Evolutionary conservation across 2,329 filamentous ascomycete genomes (phyloP).

Genomic region (Venturia effusa): DNA sequence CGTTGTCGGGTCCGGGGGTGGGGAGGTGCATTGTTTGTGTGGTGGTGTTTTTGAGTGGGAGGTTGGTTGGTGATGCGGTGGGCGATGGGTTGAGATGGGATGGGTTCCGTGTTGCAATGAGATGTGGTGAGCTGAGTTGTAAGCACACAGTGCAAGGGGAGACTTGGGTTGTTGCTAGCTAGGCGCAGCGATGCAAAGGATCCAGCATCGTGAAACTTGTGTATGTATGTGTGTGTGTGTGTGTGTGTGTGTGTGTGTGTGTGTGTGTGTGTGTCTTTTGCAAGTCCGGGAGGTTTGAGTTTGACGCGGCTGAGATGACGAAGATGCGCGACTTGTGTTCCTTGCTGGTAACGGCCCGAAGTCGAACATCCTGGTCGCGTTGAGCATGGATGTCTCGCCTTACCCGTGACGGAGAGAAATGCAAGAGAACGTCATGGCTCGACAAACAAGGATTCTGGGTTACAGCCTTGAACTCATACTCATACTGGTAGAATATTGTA

Average conservation of each 20-base stretch:
- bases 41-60: no score
- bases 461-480: no score
- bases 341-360: background rate
- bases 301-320: background rate
- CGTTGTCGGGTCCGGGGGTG: slow-evolving; percentile 17
- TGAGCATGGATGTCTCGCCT: no score
- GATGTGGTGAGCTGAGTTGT: background rate
- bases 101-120: background rate
- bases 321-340: background rate
- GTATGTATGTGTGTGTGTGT: no score
- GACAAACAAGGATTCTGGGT: background rate
- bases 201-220: background rate
- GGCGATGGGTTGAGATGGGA: background rate
- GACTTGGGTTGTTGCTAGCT: background rate
- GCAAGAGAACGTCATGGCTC: background rate
- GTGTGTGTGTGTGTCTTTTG: no score
- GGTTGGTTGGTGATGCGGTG: background rate
- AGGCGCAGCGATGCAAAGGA: background rate
- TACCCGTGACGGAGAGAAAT: background rate
- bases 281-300: no score
- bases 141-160: no score
- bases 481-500: no score
- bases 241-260: no score
- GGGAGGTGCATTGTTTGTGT: slow-evolving; percentile 13
- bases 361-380: background rate